These are phyloP conservation scores for Pythium biforme DNA, from an alignment of 352 stramenopile genomes.

Conservation along the genomic window DNA sequence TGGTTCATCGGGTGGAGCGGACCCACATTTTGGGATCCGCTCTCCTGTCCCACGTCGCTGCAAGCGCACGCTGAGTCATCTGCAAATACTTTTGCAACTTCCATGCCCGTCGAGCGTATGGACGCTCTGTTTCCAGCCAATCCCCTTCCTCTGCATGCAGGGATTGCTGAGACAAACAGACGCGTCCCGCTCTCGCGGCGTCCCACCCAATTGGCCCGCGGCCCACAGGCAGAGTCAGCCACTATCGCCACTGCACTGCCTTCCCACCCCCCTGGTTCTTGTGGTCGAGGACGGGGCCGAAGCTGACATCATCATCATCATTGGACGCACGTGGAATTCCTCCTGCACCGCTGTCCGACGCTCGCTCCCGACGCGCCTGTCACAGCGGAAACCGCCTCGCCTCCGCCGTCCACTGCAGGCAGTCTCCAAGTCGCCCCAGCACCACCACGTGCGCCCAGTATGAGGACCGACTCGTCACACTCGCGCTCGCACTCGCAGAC, in stretches of 20 bases:
- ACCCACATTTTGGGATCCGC: not conserved
- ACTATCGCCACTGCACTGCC: not conserved
- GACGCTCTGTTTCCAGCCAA: too few relatives aligned
- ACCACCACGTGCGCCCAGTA: not conserved
- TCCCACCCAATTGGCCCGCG: too few relatives aligned
- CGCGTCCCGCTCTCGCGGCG: not conserved
- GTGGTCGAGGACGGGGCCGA: too few relatives aligned
- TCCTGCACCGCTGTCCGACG: not conserved
- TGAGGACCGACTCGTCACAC: not conserved
- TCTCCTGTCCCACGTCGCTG: not conserved
- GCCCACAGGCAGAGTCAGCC: not conserved
- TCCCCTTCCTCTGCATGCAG: too few relatives aligned
- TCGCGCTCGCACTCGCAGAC: not conserved
- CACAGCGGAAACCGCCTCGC: not conserved
- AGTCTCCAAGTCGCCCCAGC: not conserved
- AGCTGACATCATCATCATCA: too few relatives aligned
- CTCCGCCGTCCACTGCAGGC: not conserved
- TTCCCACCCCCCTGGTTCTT: not conserved
- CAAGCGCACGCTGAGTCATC: slow-evolving; percentile 17
- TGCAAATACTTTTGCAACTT: slow-evolving; percentile 6
- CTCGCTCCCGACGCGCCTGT: too few relatives aligned
- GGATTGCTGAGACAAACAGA: slow-evolving; percentile 5
- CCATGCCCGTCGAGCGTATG: too few relatives aligned
- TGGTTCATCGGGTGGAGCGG: not conserved
- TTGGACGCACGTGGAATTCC: not conserved